phyloP scores from a whole-genome alignment of 768 basidiomycete species.

The Hydnomerulius pinastri region DNA sequence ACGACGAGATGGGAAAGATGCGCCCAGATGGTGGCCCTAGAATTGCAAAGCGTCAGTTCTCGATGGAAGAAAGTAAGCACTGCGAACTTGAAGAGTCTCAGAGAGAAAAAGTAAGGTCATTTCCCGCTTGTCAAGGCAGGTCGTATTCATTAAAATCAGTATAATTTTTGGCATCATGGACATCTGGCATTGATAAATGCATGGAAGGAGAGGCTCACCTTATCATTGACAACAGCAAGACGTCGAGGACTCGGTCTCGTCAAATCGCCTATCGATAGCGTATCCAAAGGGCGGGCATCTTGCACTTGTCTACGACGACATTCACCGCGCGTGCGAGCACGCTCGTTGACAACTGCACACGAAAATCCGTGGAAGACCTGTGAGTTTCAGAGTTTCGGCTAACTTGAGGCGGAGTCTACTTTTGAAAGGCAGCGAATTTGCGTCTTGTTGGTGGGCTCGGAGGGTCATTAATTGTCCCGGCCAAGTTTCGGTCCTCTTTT shows the following conservation, averaged over 20 bases:
- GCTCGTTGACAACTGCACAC: too few species aligned
- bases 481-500: too few species aligned
- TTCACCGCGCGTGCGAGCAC: too few species aligned
- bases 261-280: not conserved
- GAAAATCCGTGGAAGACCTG: not conserved
- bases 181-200: not conserved
- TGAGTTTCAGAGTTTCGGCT: not conserved
- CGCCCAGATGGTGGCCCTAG: too few species aligned
- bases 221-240: too few species aligned
- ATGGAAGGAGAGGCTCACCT: not conserved
- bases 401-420: not conserved
- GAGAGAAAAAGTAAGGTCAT: slow-evolving; percentile 10
- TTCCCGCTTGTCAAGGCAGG: slow-evolving; percentile 23
- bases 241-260: not conserved
- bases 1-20: too few species aligned
- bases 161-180: slow-evolving; percentile 28
- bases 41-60: not conserved
- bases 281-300: too few species aligned
- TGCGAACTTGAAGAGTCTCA: slow-evolving; percentile 10
- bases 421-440: not conserved
- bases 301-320: too few species aligned
- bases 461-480: too few species aligned
- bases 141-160: slow-evolving; percentile 36
- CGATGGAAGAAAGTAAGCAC: not conserved
- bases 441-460: too few species aligned